Conservation (phyloP, 352 stramenopile species). For the Phytophthora constricta region DNA sequence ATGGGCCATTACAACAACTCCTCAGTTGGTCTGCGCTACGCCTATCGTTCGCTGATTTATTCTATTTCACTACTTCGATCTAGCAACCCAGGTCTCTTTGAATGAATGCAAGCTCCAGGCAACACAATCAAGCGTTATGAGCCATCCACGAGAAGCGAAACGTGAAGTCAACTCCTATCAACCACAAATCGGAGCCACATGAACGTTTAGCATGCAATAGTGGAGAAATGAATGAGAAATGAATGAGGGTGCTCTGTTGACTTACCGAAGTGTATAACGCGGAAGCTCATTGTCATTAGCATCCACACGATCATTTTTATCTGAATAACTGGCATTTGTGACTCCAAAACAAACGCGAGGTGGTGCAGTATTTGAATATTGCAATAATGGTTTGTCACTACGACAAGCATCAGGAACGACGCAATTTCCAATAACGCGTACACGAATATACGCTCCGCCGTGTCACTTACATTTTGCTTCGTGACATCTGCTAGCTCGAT, state of each 20-base stretch:
- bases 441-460: slow-evolving; percentile 6
- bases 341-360: slow-evolving; percentile 52
- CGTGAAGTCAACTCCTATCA: neutral
- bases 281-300: slow-evolving; percentile 24
- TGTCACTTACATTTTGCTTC: neutral
- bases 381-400: slow-evolving; percentile 10
- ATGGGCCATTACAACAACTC: no score
- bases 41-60: no score
- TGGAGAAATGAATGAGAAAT: neutral
- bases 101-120: no score
- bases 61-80: no score
- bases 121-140: no score
- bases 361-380: slow-evolving; percentile 28
- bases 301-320: slow-evolving; percentile 48
- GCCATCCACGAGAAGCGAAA: neutral
- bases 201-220: neutral
- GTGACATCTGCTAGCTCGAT: slow-evolving; percentile 11
- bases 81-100: no score
- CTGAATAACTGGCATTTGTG: slow-evolving; percentile 37
- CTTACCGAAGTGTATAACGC: slow-evolving; percentile 21
- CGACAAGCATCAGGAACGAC: slow-evolving; percentile 19
- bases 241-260: neutral
- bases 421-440: slow-evolving; percentile 24
- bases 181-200: neutral
- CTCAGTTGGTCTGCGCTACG: no score